Evolutionary conservation across 768 basidiomycete genomes (phyloP).

Genomic region (Strobilomyces echinocephalus): DNA sequence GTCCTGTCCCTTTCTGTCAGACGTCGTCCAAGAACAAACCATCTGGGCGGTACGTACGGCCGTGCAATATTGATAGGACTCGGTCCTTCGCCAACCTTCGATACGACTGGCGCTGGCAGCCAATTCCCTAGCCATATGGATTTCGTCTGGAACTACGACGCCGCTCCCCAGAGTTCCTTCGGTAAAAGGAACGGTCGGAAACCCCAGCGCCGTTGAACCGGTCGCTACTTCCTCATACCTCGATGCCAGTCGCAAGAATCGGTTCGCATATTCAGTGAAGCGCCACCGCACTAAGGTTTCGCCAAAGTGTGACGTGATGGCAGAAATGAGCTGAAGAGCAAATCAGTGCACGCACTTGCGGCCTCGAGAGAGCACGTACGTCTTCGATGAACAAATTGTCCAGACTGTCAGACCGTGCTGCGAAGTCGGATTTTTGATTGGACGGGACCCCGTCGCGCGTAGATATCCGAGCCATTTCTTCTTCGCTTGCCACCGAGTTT

Average conservation of each 20-base stretch:
- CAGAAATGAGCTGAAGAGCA: slow-evolving; percentile 56
- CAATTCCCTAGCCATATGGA: slow-evolving; percentile 61
- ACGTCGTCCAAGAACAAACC: neutral
- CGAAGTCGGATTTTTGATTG: slow-evolving; percentile 47
- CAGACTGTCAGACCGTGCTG: slow-evolving; percentile 53
- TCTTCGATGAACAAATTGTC: slow-evolving; percentile 94
- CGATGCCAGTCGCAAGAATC: slow-evolving; percentile 87
- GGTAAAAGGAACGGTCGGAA: slow-evolving; percentile 51
- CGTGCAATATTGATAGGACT: slow-evolving; percentile 69
- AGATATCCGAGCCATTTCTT: slow-evolving; percentile 58
- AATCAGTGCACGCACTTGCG: neutral
- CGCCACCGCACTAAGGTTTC: slow-evolving; percentile 83
- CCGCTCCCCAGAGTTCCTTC: slow-evolving; percentile 67
- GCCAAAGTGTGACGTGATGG: slow-evolving; percentile 89
- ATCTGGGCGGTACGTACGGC: slow-evolving; percentile 44
- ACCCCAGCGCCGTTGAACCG: slow-evolving; percentile 74
- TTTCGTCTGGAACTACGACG: slow-evolving; percentile 72
- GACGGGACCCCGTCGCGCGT: slow-evolving; percentile 50
- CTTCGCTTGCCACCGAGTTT: slow-evolving; percentile 57
- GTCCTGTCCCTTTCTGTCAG: slow-evolving; percentile 47
- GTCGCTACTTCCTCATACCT: slow-evolving; percentile 82
- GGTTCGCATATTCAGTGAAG: slow-evolving; percentile 82
- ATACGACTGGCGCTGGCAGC: slow-evolving; percentile 75
- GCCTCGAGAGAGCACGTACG: slow-evolving; percentile 43
- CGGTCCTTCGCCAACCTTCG: slow-evolving; percentile 88